Conservation (phyloP, 2,329 filamentous ascomycete species). For the Magnaporthiopsis incrustans region DNA sequence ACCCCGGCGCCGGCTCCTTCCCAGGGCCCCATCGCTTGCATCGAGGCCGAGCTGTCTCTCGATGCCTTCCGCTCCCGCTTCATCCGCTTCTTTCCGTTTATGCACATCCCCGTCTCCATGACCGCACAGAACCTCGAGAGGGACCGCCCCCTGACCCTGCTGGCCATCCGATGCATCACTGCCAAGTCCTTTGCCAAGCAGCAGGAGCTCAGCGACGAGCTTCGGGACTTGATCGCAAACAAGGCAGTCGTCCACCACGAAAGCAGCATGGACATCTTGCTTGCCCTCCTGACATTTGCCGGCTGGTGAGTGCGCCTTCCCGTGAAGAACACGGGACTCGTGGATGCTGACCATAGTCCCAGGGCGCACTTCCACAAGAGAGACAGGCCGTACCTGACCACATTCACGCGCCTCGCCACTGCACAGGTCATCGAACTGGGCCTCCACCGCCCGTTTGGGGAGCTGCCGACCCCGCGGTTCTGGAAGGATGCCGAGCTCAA, state of each 20-base stretch:
- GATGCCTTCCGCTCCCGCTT: slow-evolving; percentile 29
- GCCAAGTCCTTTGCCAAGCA: slow-evolving; percentile 33
- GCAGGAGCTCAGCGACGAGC: slow-evolving; percentile 26
- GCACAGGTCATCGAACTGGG: slow-evolving; percentile 37
- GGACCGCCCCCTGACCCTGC: slow-evolving; percentile 39
- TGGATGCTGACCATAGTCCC: slow-evolving; percentile 17
- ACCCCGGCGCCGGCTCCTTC: slow-evolving; percentile 12
- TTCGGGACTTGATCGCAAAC: slow-evolving; percentile 35
- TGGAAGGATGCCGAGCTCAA: slow-evolving; percentile 13
- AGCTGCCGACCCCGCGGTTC: slow-evolving; percentile 23
- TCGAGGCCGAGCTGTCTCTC: slow-evolving; percentile 31
- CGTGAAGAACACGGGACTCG: slow-evolving; percentile 15
- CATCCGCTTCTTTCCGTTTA: slow-evolving; percentile 35
- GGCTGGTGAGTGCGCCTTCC: slow-evolving; percentile 27
- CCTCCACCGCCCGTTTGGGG: slow-evolving; percentile 30
- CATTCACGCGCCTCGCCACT: slow-evolving; percentile 32
- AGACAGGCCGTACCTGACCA: slow-evolving; percentile 33
- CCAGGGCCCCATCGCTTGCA: slow-evolving; percentile 13
- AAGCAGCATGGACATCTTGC: slow-evolving; percentile 39
- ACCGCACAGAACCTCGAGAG: slow-evolving; percentile 29
- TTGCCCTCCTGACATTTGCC: slow-evolving; percentile 27
- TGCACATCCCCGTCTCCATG: slow-evolving; percentile 27
- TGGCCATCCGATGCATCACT: slow-evolving; percentile 38
- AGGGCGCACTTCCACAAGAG: slow-evolving; percentile 19
- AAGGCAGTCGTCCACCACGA: slow-evolving; percentile 39